phyloP scores from a whole-genome alignment of 192 early-diverging fungal genomes.

The Backusella parvicylindrica region DNA sequence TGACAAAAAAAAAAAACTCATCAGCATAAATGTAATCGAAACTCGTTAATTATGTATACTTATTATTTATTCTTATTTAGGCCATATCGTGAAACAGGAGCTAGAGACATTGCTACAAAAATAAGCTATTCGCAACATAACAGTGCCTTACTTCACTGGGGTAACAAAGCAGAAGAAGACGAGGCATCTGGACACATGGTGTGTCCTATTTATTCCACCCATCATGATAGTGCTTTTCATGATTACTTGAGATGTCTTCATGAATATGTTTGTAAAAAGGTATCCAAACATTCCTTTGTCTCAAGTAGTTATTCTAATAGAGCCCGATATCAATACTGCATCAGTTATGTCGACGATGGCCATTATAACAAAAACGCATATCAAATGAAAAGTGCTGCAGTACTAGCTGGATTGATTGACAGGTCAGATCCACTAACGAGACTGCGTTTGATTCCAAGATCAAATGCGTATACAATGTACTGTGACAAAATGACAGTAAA shows the following conservation, averaged over 20 bases:
- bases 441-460: slow-evolving; percentile 38
- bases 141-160: neutral
- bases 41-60: neutral
- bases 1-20: neutral
- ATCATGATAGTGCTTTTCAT: neutral
- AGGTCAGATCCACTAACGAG: slow-evolving; percentile 32
- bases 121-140: neutral
- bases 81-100: neutral
- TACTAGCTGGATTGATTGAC: slow-evolving; percentile 36
- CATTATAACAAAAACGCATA: neutral
- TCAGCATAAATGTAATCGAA: neutral
- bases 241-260: neutral
- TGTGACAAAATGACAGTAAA: slow-evolving; percentile 26
- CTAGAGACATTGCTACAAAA: neutral
- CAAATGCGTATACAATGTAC: slow-evolving; percentile 41
- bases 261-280: neutral
- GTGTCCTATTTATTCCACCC: neutral
- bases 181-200: neutral
- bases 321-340: neutral
- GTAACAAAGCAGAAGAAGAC: neutral
- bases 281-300: neutral
- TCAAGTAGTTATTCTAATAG: neutral
- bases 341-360: neutral
- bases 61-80: neutral
- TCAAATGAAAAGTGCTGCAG: slow-evolving; percentile 1